Conservation (phyloP, 2,329 filamentous ascomycete genomes). For the Stemphylium beticola region DNA sequence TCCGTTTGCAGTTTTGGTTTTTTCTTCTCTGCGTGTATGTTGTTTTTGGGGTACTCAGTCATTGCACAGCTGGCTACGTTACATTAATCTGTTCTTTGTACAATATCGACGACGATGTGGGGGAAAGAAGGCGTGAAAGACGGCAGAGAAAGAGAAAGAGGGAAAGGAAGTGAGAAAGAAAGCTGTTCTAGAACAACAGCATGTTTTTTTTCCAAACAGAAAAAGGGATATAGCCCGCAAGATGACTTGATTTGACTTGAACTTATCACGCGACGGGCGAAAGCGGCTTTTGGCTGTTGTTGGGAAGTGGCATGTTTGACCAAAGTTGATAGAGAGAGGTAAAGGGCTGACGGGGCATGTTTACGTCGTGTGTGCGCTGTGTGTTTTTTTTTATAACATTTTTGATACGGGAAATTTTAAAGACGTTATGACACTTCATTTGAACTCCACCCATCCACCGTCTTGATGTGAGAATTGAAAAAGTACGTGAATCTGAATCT, state of each 20-base stretch:
- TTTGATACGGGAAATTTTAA: background rate
- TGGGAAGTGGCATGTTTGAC: no score
- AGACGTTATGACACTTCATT: background rate
- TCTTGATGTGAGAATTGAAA: no score
- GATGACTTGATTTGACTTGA: no score
- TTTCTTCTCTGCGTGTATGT: background rate
- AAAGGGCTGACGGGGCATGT: no score
- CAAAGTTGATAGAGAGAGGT: no score
- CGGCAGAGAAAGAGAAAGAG: background rate
- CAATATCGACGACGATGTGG: conserved; percentile 24
- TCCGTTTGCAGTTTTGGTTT: background rate
- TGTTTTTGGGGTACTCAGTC: background rate
- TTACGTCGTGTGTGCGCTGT: no score
- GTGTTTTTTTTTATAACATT: background rate
- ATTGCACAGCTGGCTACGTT: background rate
- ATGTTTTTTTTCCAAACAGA: no score
- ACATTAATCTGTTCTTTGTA: conserved; percentile 41
- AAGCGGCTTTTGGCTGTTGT: no score
- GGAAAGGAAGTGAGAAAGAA: background rate
- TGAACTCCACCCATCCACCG: no score
- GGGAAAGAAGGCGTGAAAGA: background rate
- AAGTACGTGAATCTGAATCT: no score
- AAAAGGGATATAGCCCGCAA: no score
- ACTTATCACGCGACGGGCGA: no score
- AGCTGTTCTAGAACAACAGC: background rate